Base-by-base conservation (phyloP, 2,329 filamentous ascomycete species). In the Calonectria montana region DNA sequence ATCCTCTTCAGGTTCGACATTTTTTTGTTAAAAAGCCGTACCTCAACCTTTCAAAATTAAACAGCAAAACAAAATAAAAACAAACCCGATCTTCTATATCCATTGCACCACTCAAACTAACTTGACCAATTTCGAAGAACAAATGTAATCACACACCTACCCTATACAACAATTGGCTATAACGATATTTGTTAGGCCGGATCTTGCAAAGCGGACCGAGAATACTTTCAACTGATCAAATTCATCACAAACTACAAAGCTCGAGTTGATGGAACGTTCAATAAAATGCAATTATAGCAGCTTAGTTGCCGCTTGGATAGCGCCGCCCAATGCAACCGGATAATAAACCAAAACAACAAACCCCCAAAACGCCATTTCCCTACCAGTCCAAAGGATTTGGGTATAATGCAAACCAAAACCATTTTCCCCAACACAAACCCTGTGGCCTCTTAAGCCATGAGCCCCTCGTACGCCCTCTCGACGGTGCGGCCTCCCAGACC, bases 401-500 rank as follows among this genome's bases (percentile, higher is more conserved):
- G 74, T 78, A 79, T 75, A 70, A 67, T 76, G 68, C 75, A 64
- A 71, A 78, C 69, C 76, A 69, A 72, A 76, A 72, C 67, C 74
- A 79, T 67, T 59, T 69, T 61, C 31, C 31, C 70, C 67, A 45
- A 61, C 29, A 57, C 53, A 39, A 65, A 69, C 39, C 61, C 9
- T 45, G n/a, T 10, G 21, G 21, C 18, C 69, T 18, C 25, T 66
- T 72, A 81, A 63, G 71, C 76, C 45, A 75, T 68, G 59, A 90
- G 77, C 2, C 88, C 88, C 35, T 87, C 87, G 72, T 87, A 89
- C 2, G 90, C 90, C 74, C 87, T 85, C 79, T 91, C 89, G 2
- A 92, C 86, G 2, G 87, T 87, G 55, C 87, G 84, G 15, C 86
- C 87, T 1, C 90, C 90, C 82, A 92, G 86, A 7, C 90, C 90